phyloP scores from a whole-genome alignment of 305 asterid species.

The Fraxinus angustifolia region DNA sequence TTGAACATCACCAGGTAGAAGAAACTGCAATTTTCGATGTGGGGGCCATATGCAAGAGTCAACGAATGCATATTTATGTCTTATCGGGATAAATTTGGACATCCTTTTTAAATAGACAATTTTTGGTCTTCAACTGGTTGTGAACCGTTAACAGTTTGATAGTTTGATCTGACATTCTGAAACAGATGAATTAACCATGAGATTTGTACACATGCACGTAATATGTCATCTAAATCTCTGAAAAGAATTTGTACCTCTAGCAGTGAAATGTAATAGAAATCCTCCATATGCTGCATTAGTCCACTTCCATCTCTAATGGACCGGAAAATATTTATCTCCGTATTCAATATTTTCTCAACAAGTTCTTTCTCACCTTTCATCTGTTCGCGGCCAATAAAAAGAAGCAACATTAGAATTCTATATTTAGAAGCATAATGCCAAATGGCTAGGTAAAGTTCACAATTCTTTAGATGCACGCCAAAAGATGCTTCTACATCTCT shows the following conservation, averaged over 20 bases:
- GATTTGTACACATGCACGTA: neutral
- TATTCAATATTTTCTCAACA: constrained; percentile 83
- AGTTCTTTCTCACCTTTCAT: constrained; percentile 94
- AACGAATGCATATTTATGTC: neutral
- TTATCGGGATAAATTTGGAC: neutral
- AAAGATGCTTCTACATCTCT: neutral
- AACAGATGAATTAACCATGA: constrained; percentile 3
- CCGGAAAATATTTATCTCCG: constrained; percentile 86
- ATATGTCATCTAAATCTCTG: neutral
- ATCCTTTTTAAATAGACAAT: constrained; percentile 24
- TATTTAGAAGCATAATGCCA: neutral
- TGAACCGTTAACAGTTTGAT: constrained; percentile 50
- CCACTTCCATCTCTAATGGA: constrained; percentile 96
- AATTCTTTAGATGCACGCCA: neutral
- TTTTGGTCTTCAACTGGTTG: constrained; percentile 32
- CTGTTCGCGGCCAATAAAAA: constrained; percentile 32
- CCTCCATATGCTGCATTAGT: constrained; percentile 99
- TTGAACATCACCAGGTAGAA: neutral
- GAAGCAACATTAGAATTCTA: neutral
- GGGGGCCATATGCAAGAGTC: constrained; percentile 3
- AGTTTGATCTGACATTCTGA: constrained; percentile 76
- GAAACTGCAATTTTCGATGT: neutral
- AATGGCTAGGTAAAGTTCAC: neutral
- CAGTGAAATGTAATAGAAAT: constrained; percentile 78
- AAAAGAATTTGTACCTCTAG: constrained; percentile 57